Conservation (phyloP, 768 basidiomycete species). For the Nidula microcarpa region DNA sequence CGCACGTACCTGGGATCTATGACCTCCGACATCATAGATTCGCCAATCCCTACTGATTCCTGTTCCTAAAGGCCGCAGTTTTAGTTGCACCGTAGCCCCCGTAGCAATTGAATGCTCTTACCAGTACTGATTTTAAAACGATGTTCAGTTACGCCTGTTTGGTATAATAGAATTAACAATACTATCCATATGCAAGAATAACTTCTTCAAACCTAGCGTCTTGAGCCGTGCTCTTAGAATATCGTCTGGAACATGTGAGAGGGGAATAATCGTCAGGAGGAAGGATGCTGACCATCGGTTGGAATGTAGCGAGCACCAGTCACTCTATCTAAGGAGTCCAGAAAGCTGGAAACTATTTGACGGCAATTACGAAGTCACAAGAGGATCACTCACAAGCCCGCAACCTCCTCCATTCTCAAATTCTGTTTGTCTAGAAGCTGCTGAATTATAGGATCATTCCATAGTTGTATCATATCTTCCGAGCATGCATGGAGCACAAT, state of each 20-base stretch:
- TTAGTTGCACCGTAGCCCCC: no score
- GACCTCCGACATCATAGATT: conserved; percentile 57
- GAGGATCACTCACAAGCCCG: conserved; percentile 59
- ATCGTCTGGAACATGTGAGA: conserved; percentile 43
- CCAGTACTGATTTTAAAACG: conserved; percentile 56
- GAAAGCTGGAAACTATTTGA: conserved; percentile 51
- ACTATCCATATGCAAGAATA: not conserved
- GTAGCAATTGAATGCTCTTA: conserved; percentile 8
- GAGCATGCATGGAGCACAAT: conserved; percentile 53
- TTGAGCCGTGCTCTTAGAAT: conserved; percentile 70
- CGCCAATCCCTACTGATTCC: conserved; percentile 35
- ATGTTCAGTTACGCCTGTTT: conserved; percentile 64
- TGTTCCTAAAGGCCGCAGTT: conserved; percentile 8
- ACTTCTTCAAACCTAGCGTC: conserved; percentile 29
- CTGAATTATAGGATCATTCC: conserved; percentile 55
- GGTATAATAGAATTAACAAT: not conserved
- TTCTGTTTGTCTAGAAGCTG: conserved; percentile 49
- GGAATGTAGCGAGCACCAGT: conserved; percentile 61
- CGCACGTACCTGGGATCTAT: conserved; percentile 56
- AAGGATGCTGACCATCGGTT: conserved; percentile 47
- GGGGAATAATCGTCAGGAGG: not conserved
- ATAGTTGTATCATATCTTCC: conserved; percentile 63
- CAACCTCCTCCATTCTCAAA: conserved; percentile 61
- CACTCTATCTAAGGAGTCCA: conserved; percentile 63
- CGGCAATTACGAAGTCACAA: not conserved